phyloP scores from a whole-genome alignment of 805 yeast genomes.

The Nakazawaea siamensis region DNA sequence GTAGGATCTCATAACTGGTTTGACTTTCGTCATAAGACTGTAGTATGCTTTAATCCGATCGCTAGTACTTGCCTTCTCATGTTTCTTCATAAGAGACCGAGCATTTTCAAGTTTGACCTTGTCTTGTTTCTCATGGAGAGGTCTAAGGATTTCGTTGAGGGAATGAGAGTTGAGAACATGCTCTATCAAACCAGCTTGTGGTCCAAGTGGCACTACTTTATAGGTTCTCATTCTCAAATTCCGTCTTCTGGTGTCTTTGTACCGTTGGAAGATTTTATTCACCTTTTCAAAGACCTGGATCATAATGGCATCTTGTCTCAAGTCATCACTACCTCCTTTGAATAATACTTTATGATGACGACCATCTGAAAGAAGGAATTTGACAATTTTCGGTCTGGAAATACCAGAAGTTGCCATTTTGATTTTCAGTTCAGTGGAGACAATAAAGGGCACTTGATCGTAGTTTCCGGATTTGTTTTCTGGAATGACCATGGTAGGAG shows the following conservation, averaged over 20 bases:
- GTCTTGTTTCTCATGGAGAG: constrained; percentile 50
- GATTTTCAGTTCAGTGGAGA: constrained; percentile 34
- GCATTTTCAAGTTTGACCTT: constrained; percentile 46
- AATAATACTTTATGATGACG: constrained; percentile 47
- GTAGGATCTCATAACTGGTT: constrained; percentile 64
- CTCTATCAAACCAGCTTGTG: constrained; percentile 81
- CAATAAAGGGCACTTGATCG: constrained; percentile 36
- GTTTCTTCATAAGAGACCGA: constrained; percentile 51
- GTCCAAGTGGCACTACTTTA: constrained; percentile 84
- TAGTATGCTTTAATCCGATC: constrained; percentile 38
- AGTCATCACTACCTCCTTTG: constrained; percentile 85
- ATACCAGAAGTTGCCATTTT: constrained; percentile 74
- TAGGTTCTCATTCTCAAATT: constrained; percentile 68
- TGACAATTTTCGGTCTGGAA: constrained; percentile 78
- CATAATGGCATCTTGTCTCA: constrained; percentile 95
- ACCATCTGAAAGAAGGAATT: constrained; percentile 51
- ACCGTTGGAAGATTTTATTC: constrained; percentile 49
- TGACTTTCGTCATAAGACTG: constrained; percentile 38
- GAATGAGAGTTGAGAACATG: constrained; percentile 77
- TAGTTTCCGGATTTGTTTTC: constrained; percentile 39
- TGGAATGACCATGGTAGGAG: constrained; percentile 51
- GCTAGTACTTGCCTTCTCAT: constrained; percentile 34
- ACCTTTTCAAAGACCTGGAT: constrained; percentile 92
- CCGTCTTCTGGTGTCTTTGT: constrained; percentile 50
- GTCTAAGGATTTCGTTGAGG: constrained; percentile 56